These are phyloP conservation scores for Epichloe uncinata DNA, from an alignment of 2,329 filamentous ascomycete genomes.

Conservation along the genomic window DNA sequence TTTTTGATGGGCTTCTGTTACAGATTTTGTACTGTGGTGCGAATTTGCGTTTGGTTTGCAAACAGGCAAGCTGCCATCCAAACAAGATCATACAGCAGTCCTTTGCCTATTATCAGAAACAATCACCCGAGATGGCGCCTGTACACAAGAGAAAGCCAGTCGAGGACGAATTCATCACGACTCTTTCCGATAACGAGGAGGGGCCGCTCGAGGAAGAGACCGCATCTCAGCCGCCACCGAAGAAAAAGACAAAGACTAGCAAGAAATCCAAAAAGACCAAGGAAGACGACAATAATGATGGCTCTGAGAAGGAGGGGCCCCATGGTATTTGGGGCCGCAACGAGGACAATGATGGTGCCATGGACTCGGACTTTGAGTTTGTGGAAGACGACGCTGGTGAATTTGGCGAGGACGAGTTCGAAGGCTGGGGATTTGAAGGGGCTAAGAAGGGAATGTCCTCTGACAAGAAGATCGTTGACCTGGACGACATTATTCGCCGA, in stretches of 20 bases:
- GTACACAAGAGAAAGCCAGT: constrained; percentile 34
- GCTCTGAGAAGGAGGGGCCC: constrained; percentile 27
- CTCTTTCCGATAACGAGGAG: constrained; percentile 45
- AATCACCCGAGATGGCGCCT: constrained; percentile 27
- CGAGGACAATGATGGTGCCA: constrained; percentile 67
- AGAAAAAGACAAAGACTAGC: constrained; percentile 28
- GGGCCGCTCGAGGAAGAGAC: constrained; percentile 38
- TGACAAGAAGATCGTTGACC: constrained; percentile 56
- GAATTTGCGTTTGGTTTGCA: background rate
- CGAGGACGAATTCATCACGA: constrained; percentile 45
- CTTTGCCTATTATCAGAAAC: constrained; percentile 3
- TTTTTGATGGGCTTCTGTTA: background rate
- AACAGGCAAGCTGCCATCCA: background rate
- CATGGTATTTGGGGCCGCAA: constrained; percentile 46
- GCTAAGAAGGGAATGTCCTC: constrained; percentile 44
- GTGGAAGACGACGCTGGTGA: constrained; percentile 51
- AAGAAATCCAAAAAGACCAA: constrained; percentile 27
- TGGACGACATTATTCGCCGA: constrained; percentile 75
- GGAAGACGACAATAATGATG: constrained; percentile 26
- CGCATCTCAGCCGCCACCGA: constrained; percentile 33
- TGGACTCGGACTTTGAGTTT: constrained; percentile 90
- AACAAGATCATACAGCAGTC: background rate
- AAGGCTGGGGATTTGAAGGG: constrained; percentile 68
- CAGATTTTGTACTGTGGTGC: background rate
- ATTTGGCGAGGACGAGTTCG: constrained; percentile 61